Percentiles rank a stretch among this genome's conserved stretches.
These are phyloP conservation scores for Aspergillus proliferans DNA, from an alignment of 2,329 filamentous ascomycete species.

Conservation along the genomic window DNA sequence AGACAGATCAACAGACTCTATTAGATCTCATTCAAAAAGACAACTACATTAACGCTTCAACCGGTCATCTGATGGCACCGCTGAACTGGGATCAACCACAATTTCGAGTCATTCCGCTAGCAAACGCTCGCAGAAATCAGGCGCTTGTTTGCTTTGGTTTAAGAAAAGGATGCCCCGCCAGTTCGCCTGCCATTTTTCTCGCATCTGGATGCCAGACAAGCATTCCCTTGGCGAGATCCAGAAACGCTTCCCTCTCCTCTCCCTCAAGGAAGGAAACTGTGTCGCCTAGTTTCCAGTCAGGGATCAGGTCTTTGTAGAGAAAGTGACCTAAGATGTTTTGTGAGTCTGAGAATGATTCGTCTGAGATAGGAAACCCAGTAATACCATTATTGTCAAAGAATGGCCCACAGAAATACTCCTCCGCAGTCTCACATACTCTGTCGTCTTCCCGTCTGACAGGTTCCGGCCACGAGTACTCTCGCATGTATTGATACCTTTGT, in stretches of 20 bases:
- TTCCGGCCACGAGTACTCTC: constrained; percentile 23
- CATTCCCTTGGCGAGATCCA: constrained; percentile 26
- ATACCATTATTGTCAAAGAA: constrained; percentile 33
- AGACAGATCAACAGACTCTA: constrained; percentile 1
- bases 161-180: constrained; percentile 25
- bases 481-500: constrained; percentile 28
- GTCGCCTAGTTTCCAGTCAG: constrained; percentile 23
- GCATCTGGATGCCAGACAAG: constrained; percentile 25
- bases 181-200: constrained; percentile 25
- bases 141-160: constrained; percentile 17
- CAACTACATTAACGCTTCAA: constrained; percentile 10
- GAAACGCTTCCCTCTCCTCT: constrained; percentile 25
- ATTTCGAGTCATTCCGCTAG: constrained; percentile 7
- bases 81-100: constrained; percentile 8
- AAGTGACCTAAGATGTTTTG: constrained; percentile 23
- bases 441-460: constrained; percentile 23
- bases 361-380: constrained; percentile 9
- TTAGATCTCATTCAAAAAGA: constrained; percentile 2
- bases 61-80: constrained; percentile 7
- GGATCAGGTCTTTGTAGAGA: constrained; percentile 29
- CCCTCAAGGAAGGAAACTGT: constrained; percentile 21
- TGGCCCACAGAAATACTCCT: constrained; percentile 32
- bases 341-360: constrained; percentile 14
- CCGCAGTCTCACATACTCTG: constrained; percentile 25
- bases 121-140: constrained; percentile 17